These are phyloP conservation scores for Saccharum spontaneum DNA, from an alignment of 176 grass and related monocot genomes.

Conservation along the genomic window DNA sequence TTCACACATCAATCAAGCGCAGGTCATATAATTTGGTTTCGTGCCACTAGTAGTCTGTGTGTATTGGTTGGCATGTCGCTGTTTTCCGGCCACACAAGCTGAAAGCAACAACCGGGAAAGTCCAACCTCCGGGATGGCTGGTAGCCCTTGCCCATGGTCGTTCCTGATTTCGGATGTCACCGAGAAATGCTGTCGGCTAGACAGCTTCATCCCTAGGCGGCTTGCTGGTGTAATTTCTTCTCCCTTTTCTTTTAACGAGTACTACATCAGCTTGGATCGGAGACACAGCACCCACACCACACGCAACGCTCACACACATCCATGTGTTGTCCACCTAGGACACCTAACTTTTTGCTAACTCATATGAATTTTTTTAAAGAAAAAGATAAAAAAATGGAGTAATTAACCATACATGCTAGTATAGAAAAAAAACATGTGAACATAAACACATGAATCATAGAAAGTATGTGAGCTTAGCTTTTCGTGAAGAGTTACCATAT, in stretches of 20 bases:
- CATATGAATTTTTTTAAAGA: too few relatives aligned
- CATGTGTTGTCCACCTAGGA: too few relatives aligned
- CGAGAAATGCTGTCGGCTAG: slow-evolving; percentile 55
- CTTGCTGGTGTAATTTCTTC: neutral
- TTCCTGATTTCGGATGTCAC: slow-evolving; percentile 51
- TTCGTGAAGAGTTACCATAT: too few relatives aligned
- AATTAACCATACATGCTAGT: too few relatives aligned
- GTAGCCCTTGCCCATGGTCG: slow-evolving; percentile 18
- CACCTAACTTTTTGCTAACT: too few relatives aligned
- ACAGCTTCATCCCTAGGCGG: slow-evolving; percentile 16
- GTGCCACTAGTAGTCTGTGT: neutral
- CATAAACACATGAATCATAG: too few relatives aligned
- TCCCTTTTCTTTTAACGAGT: neutral
- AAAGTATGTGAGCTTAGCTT: too few relatives aligned
- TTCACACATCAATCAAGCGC: neutral
- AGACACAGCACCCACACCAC: neutral
- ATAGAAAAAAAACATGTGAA: too few relatives aligned
- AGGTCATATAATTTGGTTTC: slow-evolving; percentile 45
- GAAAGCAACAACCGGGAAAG: slow-evolving; percentile 50
- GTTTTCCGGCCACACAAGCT: slow-evolving; percentile 42
- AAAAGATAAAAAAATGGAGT: too few relatives aligned
- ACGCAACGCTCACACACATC: neutral
- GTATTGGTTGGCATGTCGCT: slow-evolving; percentile 48
- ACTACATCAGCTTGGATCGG: neutral
- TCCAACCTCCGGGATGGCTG: slow-evolving; percentile 49